Percentiles rank a stretch among this genome's conserved stretches.
phyloP scores from a whole-genome alignment of 306 rosid species.

The Quercus suber region DNA sequence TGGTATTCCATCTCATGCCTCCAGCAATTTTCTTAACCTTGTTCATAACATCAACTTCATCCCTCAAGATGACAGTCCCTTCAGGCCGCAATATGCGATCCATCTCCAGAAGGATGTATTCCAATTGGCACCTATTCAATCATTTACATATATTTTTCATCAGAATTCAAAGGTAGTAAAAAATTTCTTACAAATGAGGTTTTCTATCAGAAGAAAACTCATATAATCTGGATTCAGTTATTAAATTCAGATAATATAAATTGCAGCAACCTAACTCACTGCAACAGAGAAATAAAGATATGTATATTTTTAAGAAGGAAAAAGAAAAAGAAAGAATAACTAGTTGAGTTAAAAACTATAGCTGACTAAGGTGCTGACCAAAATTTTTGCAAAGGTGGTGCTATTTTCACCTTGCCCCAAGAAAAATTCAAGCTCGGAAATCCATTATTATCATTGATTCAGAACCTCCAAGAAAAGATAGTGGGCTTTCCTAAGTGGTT shows the following conservation, averaged over 20 bases:
- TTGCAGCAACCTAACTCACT: not conserved
- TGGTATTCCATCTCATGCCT: slow-evolving; percentile 87
- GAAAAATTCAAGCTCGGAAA: too few relatives aligned
- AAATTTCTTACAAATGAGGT: not conserved
- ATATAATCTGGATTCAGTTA: not conserved
- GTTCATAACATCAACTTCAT: slow-evolving; percentile 75
- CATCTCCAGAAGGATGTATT: slow-evolving; percentile 93
- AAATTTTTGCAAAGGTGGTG: not conserved
- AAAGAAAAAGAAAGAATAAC: not conserved
- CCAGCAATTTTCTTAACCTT: slow-evolving; percentile 70
- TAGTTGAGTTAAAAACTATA: not conserved
- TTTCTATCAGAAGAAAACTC: not conserved
- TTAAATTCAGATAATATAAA: not conserved
- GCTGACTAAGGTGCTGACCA: not conserved
- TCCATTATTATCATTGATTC: too few relatives aligned
- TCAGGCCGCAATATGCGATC: slow-evolving; percentile 90
- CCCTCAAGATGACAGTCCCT: slow-evolving; percentile 74
- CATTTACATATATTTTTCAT: not conserved
- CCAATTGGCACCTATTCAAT: slow-evolving; percentile 57
- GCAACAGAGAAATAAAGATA: not conserved
- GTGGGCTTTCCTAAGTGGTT: not conserved
- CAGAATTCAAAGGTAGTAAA: not conserved
- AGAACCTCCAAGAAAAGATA: too few relatives aligned
- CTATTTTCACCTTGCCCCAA: not conserved
- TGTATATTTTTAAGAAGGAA: not conserved